Percentiles rank a stretch among this genome's conserved stretches.
These are phyloP conservation scores for Glaciozyma antarctica DNA, from an alignment of 768 basidiomycete species.

Conservation along the genomic window DNA sequence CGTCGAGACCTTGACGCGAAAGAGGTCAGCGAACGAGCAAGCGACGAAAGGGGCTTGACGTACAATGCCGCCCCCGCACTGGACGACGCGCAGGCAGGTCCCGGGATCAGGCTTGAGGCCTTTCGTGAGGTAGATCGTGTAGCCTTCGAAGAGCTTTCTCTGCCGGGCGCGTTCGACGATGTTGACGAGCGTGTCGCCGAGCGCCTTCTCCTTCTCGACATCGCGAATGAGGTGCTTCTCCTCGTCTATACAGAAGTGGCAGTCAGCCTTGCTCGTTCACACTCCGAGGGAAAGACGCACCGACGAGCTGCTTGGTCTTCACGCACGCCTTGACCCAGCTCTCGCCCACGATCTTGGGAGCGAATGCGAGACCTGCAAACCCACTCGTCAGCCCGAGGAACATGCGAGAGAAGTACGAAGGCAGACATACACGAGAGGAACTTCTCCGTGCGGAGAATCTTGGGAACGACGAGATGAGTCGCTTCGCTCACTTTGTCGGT, in stretches of 20 bases:
- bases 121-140: slow-evolving; percentile 65
- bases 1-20: not conserved
- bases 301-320: slow-evolving; percentile 51
- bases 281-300: slow-evolving; percentile 44
- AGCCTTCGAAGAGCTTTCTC: slow-evolving; percentile 54
- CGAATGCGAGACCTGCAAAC: slow-evolving; percentile 50
- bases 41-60: not conserved
- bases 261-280: not conserved
- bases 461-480: slow-evolving; percentile 65
- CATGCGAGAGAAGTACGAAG: no score
- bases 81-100: slow-evolving; percentile 56
- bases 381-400: not conserved
- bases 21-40: no score
- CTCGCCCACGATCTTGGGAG: slow-evolving; percentile 54
- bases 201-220: slow-evolving; percentile 54
- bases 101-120: slow-evolving; percentile 53
- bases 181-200: slow-evolving; percentile 54
- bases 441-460: slow-evolving; percentile 74
- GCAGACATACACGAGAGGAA: slow-evolving; percentile 50
- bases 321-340: slow-evolving; percentile 61
- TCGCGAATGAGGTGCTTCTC: slow-evolving; percentile 55
- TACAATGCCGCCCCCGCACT: slow-evolving; percentile 64
- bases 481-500: slow-evolving; percentile 56
- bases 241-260: slow-evolving; percentile 48
- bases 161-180: slow-evolving; percentile 54